Conservation (phyloP, 2,329 filamentous ascomycete species). For the Fusarium sp. region DNA sequence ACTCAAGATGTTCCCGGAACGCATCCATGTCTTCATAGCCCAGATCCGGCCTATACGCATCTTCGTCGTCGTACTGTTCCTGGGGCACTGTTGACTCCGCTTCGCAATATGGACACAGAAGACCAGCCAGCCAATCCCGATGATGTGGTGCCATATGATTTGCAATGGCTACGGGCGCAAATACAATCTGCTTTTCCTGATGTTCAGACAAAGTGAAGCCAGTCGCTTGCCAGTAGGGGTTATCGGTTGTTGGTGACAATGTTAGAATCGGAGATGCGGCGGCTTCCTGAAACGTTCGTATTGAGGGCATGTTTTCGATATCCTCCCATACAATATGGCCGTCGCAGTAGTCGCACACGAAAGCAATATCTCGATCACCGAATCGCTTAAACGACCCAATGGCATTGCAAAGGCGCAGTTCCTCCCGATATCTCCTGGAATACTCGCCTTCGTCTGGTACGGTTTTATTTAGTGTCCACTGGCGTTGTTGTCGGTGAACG, state of each 20-base stretch:
- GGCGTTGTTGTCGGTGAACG: constrained; percentile 64
- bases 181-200: constrained; percentile 66
- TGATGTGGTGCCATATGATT: constrained; percentile 66
- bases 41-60: constrained; percentile 62
- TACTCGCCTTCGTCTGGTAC: constrained; percentile 52
- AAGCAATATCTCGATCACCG: constrained; percentile 67
- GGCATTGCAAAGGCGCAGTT: constrained; percentile 64
- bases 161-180: constrained; percentile 69
- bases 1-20: constrained; percentile 69
- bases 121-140: constrained; percentile 65
- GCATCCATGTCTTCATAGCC: constrained; percentile 64
- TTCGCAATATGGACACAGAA: constrained; percentile 70
- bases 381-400: constrained; percentile 70
- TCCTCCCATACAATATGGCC: constrained; percentile 72
- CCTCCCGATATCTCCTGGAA: constrained; percentile 59
- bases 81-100: constrained; percentile 61
- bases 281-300: constrained; percentile 54
- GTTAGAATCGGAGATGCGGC: constrained; percentile 41
- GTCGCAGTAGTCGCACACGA: constrained; percentile 73
- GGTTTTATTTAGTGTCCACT: constrained; percentile 47
- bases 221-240: constrained; percentile 66
- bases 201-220: constrained; percentile 58
- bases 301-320: constrained; percentile 65
- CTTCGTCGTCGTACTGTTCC: constrained; percentile 65
- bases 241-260: constrained; percentile 47